Percentiles rank a stretch among this genome's conserved stretches.
Conservation (phyloP, 2,329 filamentous ascomycete species). For the Penicillium sp. region DNA sequence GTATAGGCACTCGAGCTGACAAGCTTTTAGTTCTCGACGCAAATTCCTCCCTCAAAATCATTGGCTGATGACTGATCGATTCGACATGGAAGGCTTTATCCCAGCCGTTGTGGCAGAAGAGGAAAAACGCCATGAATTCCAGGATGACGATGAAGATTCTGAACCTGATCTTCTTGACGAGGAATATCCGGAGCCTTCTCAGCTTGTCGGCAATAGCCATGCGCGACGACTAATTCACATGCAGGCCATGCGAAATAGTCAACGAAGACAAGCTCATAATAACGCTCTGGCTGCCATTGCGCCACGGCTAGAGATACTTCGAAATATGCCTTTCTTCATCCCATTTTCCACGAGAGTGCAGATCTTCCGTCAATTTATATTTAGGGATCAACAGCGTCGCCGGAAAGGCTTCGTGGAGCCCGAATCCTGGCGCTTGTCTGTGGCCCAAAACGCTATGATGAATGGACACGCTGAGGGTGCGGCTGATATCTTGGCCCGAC, state of each 20-base stretch:
- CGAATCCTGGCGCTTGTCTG: conserved; percentile 68
- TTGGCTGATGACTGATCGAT: conserved; percentile 87
- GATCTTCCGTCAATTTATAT: conserved; percentile 91
- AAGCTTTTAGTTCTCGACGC: conserved; percentile 62
- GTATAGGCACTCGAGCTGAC: background rate
- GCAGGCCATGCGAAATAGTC: conserved; percentile 61
- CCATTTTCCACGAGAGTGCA: conserved; percentile 88
- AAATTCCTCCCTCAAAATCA: conserved; percentile 78
- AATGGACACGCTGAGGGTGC: conserved; percentile 41
- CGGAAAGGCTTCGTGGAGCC: conserved; percentile 67
- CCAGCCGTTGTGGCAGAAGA: conserved; percentile 84
- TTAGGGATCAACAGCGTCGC: conserved; percentile 71
- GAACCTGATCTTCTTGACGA: conserved; percentile 46
- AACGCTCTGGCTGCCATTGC: conserved; percentile 75
- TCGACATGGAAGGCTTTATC: conserved; percentile 88
- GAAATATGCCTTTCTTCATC: conserved; percentile 96
- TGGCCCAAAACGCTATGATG: conserved; percentile 47
- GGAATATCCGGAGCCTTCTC: conserved; percentile 32
- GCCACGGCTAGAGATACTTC: conserved; percentile 82
- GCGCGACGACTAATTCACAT: conserved; percentile 61
- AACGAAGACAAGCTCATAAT: conserved; percentile 65
- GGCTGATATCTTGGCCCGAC: conserved; percentile 48
- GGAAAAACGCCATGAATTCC: conserved; percentile 67
- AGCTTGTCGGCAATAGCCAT: conserved; percentile 55
- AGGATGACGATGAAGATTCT: conserved; percentile 61